Percentiles rank a stretch among this genome's conserved stretches.
Conservation (phyloP, 768 basidiomycete genomes). For the Hypsizygus marmoreus region DNA sequence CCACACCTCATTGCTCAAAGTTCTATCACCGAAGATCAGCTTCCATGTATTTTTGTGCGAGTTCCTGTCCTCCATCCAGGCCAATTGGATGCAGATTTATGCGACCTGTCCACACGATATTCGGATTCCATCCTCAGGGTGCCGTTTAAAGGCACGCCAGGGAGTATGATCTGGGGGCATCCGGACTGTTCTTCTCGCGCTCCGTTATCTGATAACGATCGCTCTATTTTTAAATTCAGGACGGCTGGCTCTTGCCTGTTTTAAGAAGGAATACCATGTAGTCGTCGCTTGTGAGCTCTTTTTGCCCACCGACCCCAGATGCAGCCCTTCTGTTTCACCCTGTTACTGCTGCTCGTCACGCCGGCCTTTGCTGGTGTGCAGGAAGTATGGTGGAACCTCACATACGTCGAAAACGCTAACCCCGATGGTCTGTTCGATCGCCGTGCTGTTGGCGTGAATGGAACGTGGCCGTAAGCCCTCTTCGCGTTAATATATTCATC, state of each 20-base stretch:
- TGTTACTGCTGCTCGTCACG: constrained; percentile 33
- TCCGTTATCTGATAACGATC: constrained; percentile 24
- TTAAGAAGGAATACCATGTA: constrained; percentile 3
- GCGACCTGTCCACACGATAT: background rate
- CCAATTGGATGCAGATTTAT: background rate
- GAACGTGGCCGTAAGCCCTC: constrained; percentile 85
- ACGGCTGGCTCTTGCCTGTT: background rate
- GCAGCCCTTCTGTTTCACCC: constrained; percentile 19
- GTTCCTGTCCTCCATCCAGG: background rate
- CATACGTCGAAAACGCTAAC: constrained; percentile 75
- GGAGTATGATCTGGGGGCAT: no score
- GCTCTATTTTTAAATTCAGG: background rate
- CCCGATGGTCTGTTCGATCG: constrained; percentile 83
- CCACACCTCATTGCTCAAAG: no score
- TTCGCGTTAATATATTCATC: background rate
- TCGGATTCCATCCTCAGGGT: background rate
- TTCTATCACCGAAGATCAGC: no score
- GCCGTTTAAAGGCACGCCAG: no score
- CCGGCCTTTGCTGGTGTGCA: constrained; percentile 63
- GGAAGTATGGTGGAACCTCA: constrained; percentile 90
- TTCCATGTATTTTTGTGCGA: background rate
- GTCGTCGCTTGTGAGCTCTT: constrained; percentile 11
- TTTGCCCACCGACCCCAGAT: constrained; percentile 13
- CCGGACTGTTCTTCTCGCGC: constrained; percentile 2
- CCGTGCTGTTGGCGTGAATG: constrained; percentile 84